Evolutionary conservation across 1,139 yeast species (phyloP).

Genomic region (Blastobotrys illinoisensis): DNA sequence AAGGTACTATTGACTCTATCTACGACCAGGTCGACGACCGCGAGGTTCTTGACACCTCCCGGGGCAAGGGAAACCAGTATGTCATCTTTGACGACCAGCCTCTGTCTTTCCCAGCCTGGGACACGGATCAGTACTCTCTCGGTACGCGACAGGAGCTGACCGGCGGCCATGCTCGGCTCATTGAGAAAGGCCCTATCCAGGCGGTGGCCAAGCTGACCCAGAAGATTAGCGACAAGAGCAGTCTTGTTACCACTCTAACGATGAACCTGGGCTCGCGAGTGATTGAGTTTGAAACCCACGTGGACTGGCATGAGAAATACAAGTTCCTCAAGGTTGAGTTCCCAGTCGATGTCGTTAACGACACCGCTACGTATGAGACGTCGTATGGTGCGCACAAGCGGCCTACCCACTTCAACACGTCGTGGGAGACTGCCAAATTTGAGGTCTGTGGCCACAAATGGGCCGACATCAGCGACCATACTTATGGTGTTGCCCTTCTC

Average conservation of each 20-base stretch:
- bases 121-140: slow-evolving; percentile 82
- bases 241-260: slow-evolving; percentile 65
- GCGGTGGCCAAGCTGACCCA: slow-evolving; percentile 56
- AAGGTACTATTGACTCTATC: slow-evolving; percentile 66
- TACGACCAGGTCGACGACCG: slow-evolving; percentile 55
- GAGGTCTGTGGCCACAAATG: slow-evolving; percentile 94
- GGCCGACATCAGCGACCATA: slow-evolving; percentile 81
- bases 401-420: slow-evolving; percentile 89
- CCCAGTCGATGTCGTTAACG: slow-evolving; percentile 76
- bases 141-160: slow-evolving; percentile 55
- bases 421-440: slow-evolving; percentile 95
- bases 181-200: slow-evolving; percentile 51
- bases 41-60: slow-evolving; percentile 58
- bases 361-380: slow-evolving; percentile 81
- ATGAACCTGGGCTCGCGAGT: slow-evolving; percentile 35
- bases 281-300: slow-evolving; percentile 57
- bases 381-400: slow-evolving; percentile 87
- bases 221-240: slow-evolving; percentile 50
- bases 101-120: slow-evolving; percentile 93
- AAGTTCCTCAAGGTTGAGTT: slow-evolving; percentile 91
- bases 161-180: slow-evolving; percentile 42
- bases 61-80: slow-evolving; percentile 66
- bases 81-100: slow-evolving; percentile 87
- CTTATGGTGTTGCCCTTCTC: slow-evolving; percentile 81
- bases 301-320: slow-evolving; percentile 83